Conservation (phyloP, 2,329 filamentous ascomycete species). For the Phaeosphaeria sp. region DNA sequence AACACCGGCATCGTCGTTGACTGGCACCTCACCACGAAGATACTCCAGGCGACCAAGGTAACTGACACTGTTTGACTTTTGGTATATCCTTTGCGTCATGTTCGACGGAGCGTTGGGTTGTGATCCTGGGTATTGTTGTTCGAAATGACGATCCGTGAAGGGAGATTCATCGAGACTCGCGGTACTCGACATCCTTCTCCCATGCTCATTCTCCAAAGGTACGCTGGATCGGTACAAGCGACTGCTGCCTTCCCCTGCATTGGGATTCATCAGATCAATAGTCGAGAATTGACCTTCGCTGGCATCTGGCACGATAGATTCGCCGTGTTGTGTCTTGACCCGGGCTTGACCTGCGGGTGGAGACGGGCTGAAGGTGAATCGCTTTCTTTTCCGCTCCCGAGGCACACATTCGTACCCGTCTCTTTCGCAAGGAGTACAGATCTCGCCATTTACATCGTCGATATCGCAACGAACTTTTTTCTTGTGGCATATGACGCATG, state of each 20-base stretch:
- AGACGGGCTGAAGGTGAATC: constrained; percentile 42
- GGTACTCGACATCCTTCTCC: constrained; percentile 28
- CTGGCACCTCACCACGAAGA: constrained; percentile 41
- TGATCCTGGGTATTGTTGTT: constrained; percentile 23
- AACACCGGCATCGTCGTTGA: constrained; percentile 40
- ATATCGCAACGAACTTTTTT: constrained; percentile 47
- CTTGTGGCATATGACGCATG: constrained; percentile 54
- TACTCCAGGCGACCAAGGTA: constrained; percentile 44
- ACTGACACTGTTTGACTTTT: constrained; percentile 32
- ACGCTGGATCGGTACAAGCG: constrained; percentile 9
- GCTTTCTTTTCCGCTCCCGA: constrained; percentile 40
- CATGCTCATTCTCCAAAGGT: constrained; percentile 26
- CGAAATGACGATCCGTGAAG: constrained; percentile 21
- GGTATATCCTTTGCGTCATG: constrained; percentile 20
- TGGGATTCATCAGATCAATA: constrained; percentile 6
- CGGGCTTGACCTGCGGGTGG: constrained; percentile 26
- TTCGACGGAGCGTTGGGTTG: constrained; percentile 19
- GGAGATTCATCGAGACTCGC: constrained; percentile 29
- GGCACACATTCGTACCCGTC: constrained; percentile 43
- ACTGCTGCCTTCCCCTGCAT: constrained; percentile 7
- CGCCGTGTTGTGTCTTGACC: constrained; percentile 18
- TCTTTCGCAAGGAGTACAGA: constrained; percentile 48
- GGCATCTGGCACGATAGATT: constrained; percentile 13
- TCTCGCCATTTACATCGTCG: constrained; percentile 40
- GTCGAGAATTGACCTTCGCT: constrained; percentile 13